Evolutionary conservation across 371 early-diverging fungal genomes (phyloP), one percentile per base, ranked within the genome.

Genomic region (Syncephalastrum contaminatum): DNA sequence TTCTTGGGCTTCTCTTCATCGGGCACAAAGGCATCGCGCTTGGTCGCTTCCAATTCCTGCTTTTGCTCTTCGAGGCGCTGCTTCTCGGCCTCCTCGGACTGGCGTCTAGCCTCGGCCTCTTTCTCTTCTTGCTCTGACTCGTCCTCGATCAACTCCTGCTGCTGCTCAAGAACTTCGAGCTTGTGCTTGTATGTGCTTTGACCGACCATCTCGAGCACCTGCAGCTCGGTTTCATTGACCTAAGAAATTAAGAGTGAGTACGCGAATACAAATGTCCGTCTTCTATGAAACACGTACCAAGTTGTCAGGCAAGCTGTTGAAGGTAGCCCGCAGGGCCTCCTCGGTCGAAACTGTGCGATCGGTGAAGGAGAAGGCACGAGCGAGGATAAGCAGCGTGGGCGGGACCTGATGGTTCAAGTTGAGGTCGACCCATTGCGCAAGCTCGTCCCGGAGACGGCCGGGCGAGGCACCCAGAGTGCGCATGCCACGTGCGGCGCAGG

Each of bases 371-470:
- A 97, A 92, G 3, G 95, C 96, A 36, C 95, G 88, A 14, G 95
- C 91, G 43, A 98, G 78, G 54, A 98, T 88, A 65, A 98, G 78
- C 30, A 98, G 77, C 10, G 92, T 86, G n/a, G 90, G 84, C 16
- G 98, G 98, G n/a, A 96, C 85, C 55, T 94, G 86, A 64, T 96
- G 91, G 19, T 86, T 83, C 47, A 96, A 59, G 63, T 96, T 93
- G 55, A 98, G 85, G 48, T 97, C 96, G 24, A 94, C 79, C 98
- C 98, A 98, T 67, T 97, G 96, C 25, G 77, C 72, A 51, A 98
- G 73, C 58, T 96, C 96, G 49, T 82, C 82, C 42, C 95, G 78
- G 74, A 98, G 76, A 24, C 94, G 85, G 5, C 86, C 93, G 0
- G 95, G 94, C 0, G 92, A 90, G 4, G 89, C 89, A 14, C 95